A percentile compares a stretch with the other conserved stretches of the same genome.
Evolutionary conservation across 2,329 filamentous ascomycete species (phyloP).

Genomic region (Colletotrichum sp.): DNA sequence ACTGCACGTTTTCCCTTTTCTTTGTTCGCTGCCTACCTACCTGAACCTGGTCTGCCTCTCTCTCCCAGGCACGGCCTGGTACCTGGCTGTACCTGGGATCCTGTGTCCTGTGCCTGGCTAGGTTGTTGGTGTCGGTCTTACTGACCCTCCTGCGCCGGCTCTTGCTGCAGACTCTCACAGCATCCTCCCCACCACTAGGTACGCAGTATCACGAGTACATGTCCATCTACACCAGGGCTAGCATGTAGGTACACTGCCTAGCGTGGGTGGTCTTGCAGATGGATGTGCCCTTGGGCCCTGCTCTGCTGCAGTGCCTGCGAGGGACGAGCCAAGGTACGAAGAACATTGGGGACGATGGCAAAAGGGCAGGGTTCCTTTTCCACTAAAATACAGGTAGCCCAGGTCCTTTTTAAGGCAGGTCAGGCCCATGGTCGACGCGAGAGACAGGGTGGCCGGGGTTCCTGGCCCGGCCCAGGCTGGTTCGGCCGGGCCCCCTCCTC

Average conservation of each 20-base stretch:
- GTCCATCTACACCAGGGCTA: neutral
- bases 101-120: neutral
- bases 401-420: neutral
- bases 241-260: slow-evolving; percentile 6
- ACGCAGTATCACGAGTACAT: neutral
- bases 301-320: neutral
- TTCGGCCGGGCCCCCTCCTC: neutral
- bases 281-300: neutral
- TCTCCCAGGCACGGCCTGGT: neutral
- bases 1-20: slow-evolving; percentile 18
- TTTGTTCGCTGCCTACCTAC: slow-evolving; percentile 7
- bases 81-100: neutral
- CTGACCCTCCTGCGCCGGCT: neutral
- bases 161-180: neutral
- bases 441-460: neutral
- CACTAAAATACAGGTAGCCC: neutral
- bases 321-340: neutral
- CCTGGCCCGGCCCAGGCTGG: neutral
- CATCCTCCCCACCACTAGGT: neutral
- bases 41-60: neutral
- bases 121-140: neutral
- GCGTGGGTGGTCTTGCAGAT: neutral
- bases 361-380: neutral
- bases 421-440: neutral
- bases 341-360: neutral